Percentiles rank a stretch among this genome's conserved stretches.
These are phyloP conservation scores for Lipomyces starkeyi DNA, from an alignment of 805 yeast genomes.

Conservation along the genomic window DNA sequence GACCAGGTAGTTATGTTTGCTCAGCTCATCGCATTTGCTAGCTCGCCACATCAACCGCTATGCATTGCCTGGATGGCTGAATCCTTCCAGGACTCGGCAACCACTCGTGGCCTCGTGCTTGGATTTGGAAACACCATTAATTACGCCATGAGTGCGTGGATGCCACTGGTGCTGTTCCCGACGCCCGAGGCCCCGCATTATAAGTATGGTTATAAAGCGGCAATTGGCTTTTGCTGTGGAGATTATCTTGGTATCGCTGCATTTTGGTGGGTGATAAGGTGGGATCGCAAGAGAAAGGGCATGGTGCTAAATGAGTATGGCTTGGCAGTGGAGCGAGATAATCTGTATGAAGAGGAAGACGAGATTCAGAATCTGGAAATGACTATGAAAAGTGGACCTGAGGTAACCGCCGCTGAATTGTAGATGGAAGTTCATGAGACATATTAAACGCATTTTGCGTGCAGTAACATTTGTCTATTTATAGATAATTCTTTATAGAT, in stretches of 20 bases:
- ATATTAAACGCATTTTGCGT: too few relatives aligned
- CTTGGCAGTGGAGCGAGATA: constrained; percentile 17
- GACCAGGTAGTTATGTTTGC: constrained; percentile 22
- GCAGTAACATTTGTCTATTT: background rate
- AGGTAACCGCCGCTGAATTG: background rate
- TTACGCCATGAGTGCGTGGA: constrained; percentile 29
- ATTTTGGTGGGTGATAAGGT: constrained; percentile 15
- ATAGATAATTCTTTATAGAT: too few relatives aligned
- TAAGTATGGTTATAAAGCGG: constrained; percentile 11
- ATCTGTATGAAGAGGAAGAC: background rate
- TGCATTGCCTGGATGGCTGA: constrained; percentile 21
- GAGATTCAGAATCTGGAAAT: background rate
- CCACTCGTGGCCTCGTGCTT: constrained; percentile 15
- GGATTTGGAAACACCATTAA: constrained; percentile 21
- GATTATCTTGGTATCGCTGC: constrained; percentile 15
- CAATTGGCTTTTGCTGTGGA: constrained; percentile 16
- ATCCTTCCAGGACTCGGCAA: constrained; percentile 25
- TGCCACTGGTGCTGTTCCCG: constrained; percentile 31
- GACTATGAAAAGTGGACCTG: background rate
- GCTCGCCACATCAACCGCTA: constrained; percentile 20
- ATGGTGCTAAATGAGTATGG: constrained; percentile 25
- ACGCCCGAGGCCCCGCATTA: constrained; percentile 22
- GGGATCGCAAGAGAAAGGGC: constrained; percentile 16
- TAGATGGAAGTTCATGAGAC: background rate
- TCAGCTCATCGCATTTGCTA: constrained; percentile 7